A percentile compares a stretch with the other conserved stretches of the same genome.
Conservation (phyloP, 768 basidiomycete genomes). For the Hericium alpestre region DNA sequence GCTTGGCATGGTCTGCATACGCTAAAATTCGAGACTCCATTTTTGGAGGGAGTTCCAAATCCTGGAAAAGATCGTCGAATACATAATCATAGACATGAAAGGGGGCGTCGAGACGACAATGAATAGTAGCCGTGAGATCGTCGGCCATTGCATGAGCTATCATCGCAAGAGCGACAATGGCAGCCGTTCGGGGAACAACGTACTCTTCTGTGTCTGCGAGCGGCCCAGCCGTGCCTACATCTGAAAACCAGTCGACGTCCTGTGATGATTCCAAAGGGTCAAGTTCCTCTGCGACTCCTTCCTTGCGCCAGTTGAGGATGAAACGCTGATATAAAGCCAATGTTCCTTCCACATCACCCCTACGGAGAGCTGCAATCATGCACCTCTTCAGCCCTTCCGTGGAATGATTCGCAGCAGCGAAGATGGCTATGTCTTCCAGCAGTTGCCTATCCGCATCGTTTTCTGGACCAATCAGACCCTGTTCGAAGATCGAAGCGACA, state of each 20-base stretch:
- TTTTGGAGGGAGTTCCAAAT: constrained; percentile 27
- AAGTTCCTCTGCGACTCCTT: neutral
- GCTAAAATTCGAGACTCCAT: constrained; percentile 31
- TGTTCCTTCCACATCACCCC: neutral
- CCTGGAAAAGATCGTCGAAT: constrained; percentile 29
- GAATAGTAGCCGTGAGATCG: constrained; percentile 48
- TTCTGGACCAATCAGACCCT: constrained; percentile 11
- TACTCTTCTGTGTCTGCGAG: neutral
- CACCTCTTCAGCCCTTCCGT: neutral
- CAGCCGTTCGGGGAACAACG: neutral
- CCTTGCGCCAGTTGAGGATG: neutral
- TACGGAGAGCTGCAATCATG: neutral
- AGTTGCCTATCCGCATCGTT: constrained; percentile 12
- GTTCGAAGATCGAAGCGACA: constrained; percentile 18
- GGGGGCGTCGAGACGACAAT: constrained; percentile 28
- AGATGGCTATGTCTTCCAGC: constrained; percentile 12
- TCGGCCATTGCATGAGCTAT: constrained; percentile 51
- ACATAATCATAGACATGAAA: constrained; percentile 26
- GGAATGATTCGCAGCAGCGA: neutral
- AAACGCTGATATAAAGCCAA: neutral
- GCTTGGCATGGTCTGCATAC: constrained; percentile 38
- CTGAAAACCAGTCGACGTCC: neutral
- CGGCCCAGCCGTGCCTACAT: no score
- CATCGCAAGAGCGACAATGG: constrained; percentile 40
- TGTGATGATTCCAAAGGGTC: neutral